Evolutionary conservation across 1,284 basidiomycete genomes (phyloP), one percentile per base, ranked within the genome.

Genomic region (Sporisorium iseilematis-ciliati): DNA sequence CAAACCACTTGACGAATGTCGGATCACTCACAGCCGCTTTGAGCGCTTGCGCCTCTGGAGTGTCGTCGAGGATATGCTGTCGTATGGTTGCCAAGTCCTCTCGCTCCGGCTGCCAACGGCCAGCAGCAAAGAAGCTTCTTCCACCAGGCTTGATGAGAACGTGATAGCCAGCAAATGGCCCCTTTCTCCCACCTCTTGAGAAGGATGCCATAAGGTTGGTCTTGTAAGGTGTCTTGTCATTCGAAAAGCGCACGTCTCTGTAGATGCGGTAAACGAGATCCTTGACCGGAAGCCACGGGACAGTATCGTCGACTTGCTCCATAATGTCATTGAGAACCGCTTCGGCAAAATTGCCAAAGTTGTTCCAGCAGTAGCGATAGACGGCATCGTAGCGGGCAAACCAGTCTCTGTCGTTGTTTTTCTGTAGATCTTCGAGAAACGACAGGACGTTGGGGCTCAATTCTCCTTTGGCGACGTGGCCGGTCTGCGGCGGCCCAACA

Each of bases 191-290:
- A 57, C 91, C 91, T 58, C 93, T 87, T 8, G 92, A 93, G 79
- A 93, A 92, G 66, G 89, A 91, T 0, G 91, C 92, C 4, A 91
- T 91, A 43, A 96, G 89, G 5, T 88, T 88, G 4, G 87, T 89
- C 87, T 97, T 96, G 87, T 97, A 97, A 0, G 95, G 95, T 3
- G 95, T 95, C 86, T 94, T 94, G 83, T 95, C 92, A 67, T 94
- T 93, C 81, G 92, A 93, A 85, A 96, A 96, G n/a, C 94, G 90
- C 16, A 95, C 86, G 91, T 93, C 79, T 12, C 87, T 82, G 75
- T 87, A 87, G 63, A 88, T 87, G 1, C 87, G 81, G 63, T 93
- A 91, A 26, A 92, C 90, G 23, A 94, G 88, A 78, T 96, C 94
- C 80, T 93, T 94, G 0, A 93, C 89, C 0, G 94, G 94, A 7